Evolutionary conservation across 2,329 filamentous ascomycete species (phyloP), one percentile per base, ranked within the genome.

Genomic region (Penicillium hordei): DNA sequence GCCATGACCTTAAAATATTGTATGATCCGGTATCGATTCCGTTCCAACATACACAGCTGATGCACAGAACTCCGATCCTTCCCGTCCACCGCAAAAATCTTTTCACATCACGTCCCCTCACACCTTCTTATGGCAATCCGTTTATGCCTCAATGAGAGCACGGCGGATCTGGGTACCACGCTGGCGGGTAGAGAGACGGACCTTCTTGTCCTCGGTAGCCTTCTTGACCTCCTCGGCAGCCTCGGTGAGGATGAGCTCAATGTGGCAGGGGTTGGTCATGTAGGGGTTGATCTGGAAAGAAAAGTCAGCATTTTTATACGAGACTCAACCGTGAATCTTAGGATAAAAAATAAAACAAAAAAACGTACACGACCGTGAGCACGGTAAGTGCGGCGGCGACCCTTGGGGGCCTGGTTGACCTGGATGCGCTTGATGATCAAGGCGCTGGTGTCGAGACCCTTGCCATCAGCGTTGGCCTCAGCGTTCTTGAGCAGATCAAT

Each of bases 231-330:
- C 87, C 87, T 99, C 95, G 77, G 95, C 90, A 75, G 86, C 92
- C 87, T 99, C 95, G 77, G 93, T 96, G 73, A 99, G 88, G 87
- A 99, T 99, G 75, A 99, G 85, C 86, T 99, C 95, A 81, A 99
- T 96, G 89, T 99, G 94, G 90, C 93, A 99, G 72, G 94, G 94
- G 89, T 96, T 96, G 72, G 93, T 97, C 95, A 99, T 97, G 88
- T 97, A 99, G 66, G 94, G 94, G 89, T 99, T 99, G 86, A 99
- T 99, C 93, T 97, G 78, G 70, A 50, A 38, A 36, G 17, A 17
- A 48, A 27, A 29, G 40, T 56, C 48, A 56, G 53, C 40, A n/a
- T 48, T 31, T 23, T 13, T 13, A 23, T 12, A 31, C 33, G 17
- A 19, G 2, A 33, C 12, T 19, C 25, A n/a, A 10, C 27, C 27